These are phyloP conservation scores for Mycena metata DNA, from an alignment of 768 basidiomycete species.

Conservation along the genomic window DNA sequence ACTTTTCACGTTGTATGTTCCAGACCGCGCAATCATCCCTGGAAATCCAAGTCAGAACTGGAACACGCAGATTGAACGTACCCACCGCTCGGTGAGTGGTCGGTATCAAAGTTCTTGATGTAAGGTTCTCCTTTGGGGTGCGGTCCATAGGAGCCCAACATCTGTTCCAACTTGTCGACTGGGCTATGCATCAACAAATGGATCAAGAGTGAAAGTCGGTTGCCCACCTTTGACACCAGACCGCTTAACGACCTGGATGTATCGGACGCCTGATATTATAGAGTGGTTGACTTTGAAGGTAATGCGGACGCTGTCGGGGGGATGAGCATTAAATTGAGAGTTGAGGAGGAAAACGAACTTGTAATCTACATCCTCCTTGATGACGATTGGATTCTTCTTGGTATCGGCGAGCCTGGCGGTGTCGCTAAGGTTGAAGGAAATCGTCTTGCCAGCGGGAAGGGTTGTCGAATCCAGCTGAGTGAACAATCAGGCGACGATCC, in stretches of 20 bases:
- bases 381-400: slow-evolving; percentile 83
- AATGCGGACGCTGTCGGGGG: slow-evolving; percentile 73
- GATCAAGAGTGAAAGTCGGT: slow-evolving; percentile 17
- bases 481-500: not conserved
- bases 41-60: slow-evolving; percentile 60
- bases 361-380: slow-evolving; percentile 92
- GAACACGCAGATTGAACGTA: not conserved
- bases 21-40: slow-evolving; percentile 87
- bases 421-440: slow-evolving; percentile 77
- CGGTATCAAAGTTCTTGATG: slow-evolving; percentile 80
- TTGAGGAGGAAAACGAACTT: slow-evolving; percentile 66
- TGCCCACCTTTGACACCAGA: slow-evolving; percentile 75
- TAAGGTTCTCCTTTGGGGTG: slow-evolving; percentile 74
- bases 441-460: slow-evolving; percentile 69
- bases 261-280: slow-evolving; percentile 88
- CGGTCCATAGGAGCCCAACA: slow-evolving; percentile 96
- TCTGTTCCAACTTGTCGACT: slow-evolving; percentile 95
- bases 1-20: slow-evolving; percentile 82
- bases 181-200: slow-evolving; percentile 27
- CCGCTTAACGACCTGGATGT: slow-evolving; percentile 91
- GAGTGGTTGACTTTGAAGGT: slow-evolving; percentile 91
- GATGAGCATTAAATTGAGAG: not conserved
- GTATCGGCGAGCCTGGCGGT: slow-evolving; percentile 59
- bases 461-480: slow-evolving; percentile 75
- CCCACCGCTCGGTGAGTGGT: slow-evolving; percentile 62